Conservation (phyloP, 2,329 filamentous ascomycete species). For the Trematosphaeria pertusa region DNA sequence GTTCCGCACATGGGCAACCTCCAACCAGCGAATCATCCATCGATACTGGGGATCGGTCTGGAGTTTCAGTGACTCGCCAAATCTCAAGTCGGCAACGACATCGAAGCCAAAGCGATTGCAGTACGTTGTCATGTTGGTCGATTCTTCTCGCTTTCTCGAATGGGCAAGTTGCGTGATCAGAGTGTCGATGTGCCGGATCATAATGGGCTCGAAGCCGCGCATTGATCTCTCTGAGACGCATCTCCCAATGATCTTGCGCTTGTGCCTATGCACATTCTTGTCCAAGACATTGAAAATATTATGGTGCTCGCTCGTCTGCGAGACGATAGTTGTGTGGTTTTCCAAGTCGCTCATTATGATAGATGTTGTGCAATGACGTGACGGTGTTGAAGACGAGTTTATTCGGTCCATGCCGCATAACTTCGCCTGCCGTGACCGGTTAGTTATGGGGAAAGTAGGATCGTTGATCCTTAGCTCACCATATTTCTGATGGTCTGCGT, state of each 20-base stretch:
- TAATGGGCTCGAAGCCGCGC: slow-evolving; percentile 46
- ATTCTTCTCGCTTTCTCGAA: slow-evolving; percentile 28
- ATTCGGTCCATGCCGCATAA: slow-evolving; percentile 76
- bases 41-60: slow-evolving; percentile 26
- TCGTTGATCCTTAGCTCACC: slow-evolving; percentile 46
- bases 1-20: background rate
- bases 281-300: slow-evolving; percentile 33
- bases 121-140: slow-evolving; percentile 15
- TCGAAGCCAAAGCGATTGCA: slow-evolving; percentile 36
- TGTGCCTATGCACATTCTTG: slow-evolving; percentile 45
- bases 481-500: slow-evolving; percentile 68
- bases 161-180: slow-evolving; percentile 20
- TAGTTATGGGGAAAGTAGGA: background rate
- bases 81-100: slow-evolving; percentile 49
- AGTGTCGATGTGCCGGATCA: slow-evolving; percentile 42
- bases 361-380: slow-evolving; percentile 48
- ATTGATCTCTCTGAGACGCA: slow-evolving; percentile 49
- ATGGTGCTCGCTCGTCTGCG: slow-evolving; percentile 15
- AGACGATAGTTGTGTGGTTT: too few species aligned
- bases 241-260: slow-evolving; percentile 47
- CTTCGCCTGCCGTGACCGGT: slow-evolving; percentile 13
- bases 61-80: slow-evolving; percentile 38
- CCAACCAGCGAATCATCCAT: slow-evolving; percentile 13
- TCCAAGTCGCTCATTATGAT: slow-evolving; percentile 51
- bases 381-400: slow-evolving; percentile 76